Evolutionary conservation across 257 asterid genomes (phyloP).

Genomic region (Striga asiatica): DNA sequence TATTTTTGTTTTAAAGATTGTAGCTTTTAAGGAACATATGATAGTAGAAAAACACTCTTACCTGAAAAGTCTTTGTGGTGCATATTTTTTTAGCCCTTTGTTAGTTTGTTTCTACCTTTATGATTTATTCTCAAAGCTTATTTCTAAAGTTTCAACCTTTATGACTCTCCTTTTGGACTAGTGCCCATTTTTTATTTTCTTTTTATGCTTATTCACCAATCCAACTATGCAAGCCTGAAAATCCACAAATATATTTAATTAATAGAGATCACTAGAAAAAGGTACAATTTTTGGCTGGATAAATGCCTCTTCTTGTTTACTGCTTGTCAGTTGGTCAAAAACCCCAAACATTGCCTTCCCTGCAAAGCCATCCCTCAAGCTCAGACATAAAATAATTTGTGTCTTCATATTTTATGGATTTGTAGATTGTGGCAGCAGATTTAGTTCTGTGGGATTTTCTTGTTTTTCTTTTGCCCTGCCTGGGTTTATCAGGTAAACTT

Average conservation of each 20-base stretch:
- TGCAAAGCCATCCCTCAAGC: slow-evolving; percentile 17
- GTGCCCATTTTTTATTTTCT: not conserved
- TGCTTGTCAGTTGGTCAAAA: slow-evolving; percentile 21
- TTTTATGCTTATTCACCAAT: slow-evolving; percentile 38
- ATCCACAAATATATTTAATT: slow-evolving; percentile 6
- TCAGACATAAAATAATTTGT: not conserved
- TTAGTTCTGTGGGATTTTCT: slow-evolving; percentile 24
- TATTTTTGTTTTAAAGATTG: not conserved
- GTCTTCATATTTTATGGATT: slow-evolving; percentile 9
- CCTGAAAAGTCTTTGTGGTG: slow-evolving; percentile 8
- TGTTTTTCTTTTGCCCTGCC: slow-evolving; percentile 15
- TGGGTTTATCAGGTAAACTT: slow-evolving; percentile 21
- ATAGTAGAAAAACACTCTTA: not conserved
- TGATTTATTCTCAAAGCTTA: slow-evolving; percentile 12
- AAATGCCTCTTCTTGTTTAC: slow-evolving; percentile 20
- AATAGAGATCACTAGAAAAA: slow-evolving; percentile 8
- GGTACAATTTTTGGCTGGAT: slow-evolving; percentile 8
- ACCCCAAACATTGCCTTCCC: slow-evolving; percentile 13
- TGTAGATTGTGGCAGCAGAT: slow-evolving; percentile 24
- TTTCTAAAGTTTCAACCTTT: slow-evolving; percentile 21
- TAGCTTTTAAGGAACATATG: not conserved
- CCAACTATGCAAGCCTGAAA: slow-evolving; percentile 23
- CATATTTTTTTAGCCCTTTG: not conserved
- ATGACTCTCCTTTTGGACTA: slow-evolving; percentile 16
- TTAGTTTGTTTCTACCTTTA: not conserved